Evolutionary conservation across 306 rosid genomes (phyloP), one percentile per base, ranked within the genome.

Genomic region (Gillenia trifoliata): DNA sequence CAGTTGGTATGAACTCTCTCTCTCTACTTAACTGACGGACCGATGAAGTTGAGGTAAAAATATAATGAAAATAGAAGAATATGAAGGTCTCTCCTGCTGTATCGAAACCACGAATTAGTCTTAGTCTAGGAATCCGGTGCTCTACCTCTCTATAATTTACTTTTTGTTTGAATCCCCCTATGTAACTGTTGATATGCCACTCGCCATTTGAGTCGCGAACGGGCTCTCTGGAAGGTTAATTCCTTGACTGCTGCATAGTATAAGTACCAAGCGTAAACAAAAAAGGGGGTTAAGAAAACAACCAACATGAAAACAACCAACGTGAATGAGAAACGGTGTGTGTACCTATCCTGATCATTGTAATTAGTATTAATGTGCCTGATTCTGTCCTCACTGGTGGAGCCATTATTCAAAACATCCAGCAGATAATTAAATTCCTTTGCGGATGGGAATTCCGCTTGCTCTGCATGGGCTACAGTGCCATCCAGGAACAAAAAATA

Each of bases 141-240:
- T 81, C 76, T 75, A 74, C 55, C 71, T 80, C 78, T 81, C 74
- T 80, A 68, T 66, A 64, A 64, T 63, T 83, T 83, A 34, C 43
- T 56, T 57, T 64, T 66, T 78, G 59, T 76, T 55, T 26, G 66
- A 74, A 57, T 75, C 60, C 81, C 81, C 52, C 78, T 82, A 77
- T 67, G 33, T 66, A 70, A 57, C 81, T 66, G 89, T 78, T 68
- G 87, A 75, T 66, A 78, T 78, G 54, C 85, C 68, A 71, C 33
- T 67, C 56, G 66, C 68, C 43, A 78, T 72, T 16, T 85, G 62
- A 56, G 81, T 40, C 55, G 85, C 87, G 47, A 82, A 86, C 20
- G 83, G 87, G 63, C 86, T 83, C 64, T 85, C 89, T 23, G 86
- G 89, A 75, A 83, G 86, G 73, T 64, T 63, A 71, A 74, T 69